phyloP scores from a whole-genome alignment of 2,329 filamentous ascomycete species.

The Penicillium corylophilum region DNA sequence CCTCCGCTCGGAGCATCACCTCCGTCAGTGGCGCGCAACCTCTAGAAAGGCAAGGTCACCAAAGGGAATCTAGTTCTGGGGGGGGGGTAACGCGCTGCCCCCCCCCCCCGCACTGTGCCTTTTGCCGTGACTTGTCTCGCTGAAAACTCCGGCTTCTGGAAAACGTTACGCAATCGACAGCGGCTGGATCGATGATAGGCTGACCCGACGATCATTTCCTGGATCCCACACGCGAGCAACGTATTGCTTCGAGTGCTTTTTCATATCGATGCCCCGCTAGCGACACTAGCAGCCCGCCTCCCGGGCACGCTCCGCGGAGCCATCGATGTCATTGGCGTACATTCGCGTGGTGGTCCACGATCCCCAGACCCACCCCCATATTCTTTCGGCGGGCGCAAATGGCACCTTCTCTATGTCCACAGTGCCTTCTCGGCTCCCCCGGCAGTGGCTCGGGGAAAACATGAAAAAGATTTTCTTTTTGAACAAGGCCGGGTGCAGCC shows the following conservation, averaged over 20 bases:
- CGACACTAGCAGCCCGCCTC: not conserved
- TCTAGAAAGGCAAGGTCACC: not conserved
- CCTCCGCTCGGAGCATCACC: not conserved
- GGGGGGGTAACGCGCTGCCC: too few species aligned
- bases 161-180: slow-evolving; percentile 11
- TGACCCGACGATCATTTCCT: slow-evolving; percentile 9
- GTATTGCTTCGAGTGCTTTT: slow-evolving; percentile 10
- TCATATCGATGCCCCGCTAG: not conserved
- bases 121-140: not conserved
- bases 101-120: not conserved
- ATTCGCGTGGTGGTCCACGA: slow-evolving; percentile 13
- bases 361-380: slow-evolving; percentile 7
- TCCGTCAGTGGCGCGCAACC: not conserved
- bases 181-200: slow-evolving; percentile 6
- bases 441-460: not conserved
- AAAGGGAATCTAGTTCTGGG: not conserved
- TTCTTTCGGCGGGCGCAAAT: not conserved
- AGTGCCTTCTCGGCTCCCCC: not conserved
- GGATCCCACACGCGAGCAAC: not conserved
- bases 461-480: not conserved
- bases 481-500: slow-evolving; percentile 1
- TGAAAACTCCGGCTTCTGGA: not conserved
- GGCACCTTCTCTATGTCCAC: not conserved
- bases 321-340: slow-evolving; percentile 5
- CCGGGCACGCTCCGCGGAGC: not conserved